A percentile compares a stretch with the other conserved stretches of the same genome.
These are phyloP conservation scores for Lodderomyces elongisporus DNA, from an alignment of 1,139 yeast species.

Conservation along the genomic window DNA sequence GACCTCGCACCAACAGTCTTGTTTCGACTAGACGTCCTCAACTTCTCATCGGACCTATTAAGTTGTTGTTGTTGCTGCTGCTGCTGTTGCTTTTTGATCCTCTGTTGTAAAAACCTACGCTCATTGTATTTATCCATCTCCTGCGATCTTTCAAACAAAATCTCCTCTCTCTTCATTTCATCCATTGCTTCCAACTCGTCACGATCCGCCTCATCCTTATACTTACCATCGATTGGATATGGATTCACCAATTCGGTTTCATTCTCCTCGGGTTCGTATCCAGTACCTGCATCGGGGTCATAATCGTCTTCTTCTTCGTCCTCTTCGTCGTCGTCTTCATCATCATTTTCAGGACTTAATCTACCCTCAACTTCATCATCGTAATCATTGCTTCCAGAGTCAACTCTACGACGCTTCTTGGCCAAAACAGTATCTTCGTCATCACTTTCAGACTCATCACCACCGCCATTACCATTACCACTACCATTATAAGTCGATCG, in stretches of 20 bases:
- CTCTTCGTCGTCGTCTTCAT: slow-evolving; percentile 15
- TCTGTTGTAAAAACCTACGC: slow-evolving; percentile 72
- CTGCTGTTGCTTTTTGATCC: slow-evolving; percentile 58
- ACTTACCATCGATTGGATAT: slow-evolving; percentile 90
- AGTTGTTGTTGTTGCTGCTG: slow-evolving; percentile 20
- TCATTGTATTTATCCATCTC: slow-evolving; percentile 86
- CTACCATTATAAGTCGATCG: no score
- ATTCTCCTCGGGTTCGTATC: slow-evolving; percentile 20
- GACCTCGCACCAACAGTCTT: slow-evolving; percentile 20
- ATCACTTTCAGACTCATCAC: slow-evolving; percentile 34
- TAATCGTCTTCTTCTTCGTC: slow-evolving; percentile 15
- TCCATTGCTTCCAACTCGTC: slow-evolving; percentile 66
- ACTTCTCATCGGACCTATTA: neutral
- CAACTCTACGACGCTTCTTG: slow-evolving; percentile 14
- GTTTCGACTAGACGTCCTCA: slow-evolving; percentile 17
- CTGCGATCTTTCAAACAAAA: slow-evolving; percentile 86
- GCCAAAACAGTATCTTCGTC: slow-evolving; percentile 17
- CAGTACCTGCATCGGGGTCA: slow-evolving; percentile 13
- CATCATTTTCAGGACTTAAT: slow-evolving; percentile 14
- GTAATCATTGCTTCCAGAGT: no score
- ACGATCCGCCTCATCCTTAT: slow-evolving; percentile 76
- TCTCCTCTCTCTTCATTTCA: slow-evolving; percentile 87
- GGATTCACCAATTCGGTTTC: slow-evolving; percentile 53
- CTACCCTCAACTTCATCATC: slow-evolving; percentile 17
- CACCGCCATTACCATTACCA: no score